Evolutionary conservation across 2,329 filamentous ascomycete genomes (phyloP).

Genomic region (Aspergillus clavatus): DNA sequence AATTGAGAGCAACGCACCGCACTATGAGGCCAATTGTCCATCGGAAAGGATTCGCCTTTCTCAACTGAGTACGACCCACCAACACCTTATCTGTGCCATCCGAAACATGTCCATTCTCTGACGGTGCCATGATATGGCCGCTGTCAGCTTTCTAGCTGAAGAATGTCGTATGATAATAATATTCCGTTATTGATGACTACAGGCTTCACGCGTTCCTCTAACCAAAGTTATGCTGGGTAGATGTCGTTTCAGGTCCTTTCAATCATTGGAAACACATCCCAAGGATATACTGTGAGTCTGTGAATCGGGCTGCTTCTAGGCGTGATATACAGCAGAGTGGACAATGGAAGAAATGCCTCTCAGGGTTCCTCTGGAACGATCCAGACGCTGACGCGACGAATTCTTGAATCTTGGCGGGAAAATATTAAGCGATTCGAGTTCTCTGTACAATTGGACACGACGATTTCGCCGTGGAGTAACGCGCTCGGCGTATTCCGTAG

Average conservation of each 20-base stretch:
- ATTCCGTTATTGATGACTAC: background rate
- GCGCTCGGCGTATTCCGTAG: no score
- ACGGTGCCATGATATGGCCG: conserved; percentile 21
- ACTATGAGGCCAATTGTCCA: conserved; percentile 34
- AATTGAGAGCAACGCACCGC: conserved; percentile 24
- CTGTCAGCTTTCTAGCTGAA: conserved; percentile 6
- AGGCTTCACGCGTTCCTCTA: conserved; percentile 5
- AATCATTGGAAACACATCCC: conserved; percentile 1
- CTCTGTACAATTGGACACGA: background rate
- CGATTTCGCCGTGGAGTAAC: background rate
- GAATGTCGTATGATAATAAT: conserved; percentile 2
- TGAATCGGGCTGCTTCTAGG: background rate
- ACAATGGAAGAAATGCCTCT: background rate
- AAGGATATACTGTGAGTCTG: background rate
- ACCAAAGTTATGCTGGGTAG: background rate
- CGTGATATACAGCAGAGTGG: background rate
- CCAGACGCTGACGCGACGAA: conserved; percentile 1
- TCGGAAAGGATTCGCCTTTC: conserved; percentile 21
- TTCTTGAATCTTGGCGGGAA: conserved; percentile 5
- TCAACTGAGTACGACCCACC: conserved; percentile 9
- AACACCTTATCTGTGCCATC: conserved; percentile 17
- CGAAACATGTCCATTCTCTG: conserved; percentile 25
- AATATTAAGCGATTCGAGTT: background rate
- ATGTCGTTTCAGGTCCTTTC: background rate
- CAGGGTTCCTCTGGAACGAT: background rate